These are phyloP conservation scores for Salpingoeca rosetta DNA, from an alignment of 78 protist species.

Conservation along the genomic window DNA sequence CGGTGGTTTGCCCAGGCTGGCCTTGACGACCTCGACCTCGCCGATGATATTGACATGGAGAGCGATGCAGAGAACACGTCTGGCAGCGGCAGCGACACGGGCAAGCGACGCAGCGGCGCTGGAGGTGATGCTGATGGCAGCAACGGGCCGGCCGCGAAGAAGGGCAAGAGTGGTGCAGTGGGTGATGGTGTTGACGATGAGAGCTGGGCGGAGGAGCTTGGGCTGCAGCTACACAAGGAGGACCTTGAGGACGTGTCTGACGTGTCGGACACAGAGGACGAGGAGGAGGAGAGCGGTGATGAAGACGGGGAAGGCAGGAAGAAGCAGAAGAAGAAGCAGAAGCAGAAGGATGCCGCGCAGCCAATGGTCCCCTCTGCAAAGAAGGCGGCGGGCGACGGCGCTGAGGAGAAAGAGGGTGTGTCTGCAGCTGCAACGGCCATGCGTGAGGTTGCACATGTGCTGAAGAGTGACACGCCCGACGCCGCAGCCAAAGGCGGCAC, in stretches of 20 bases:
- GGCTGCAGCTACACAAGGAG: neutral
- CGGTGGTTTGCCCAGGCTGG: constrained; percentile 5
- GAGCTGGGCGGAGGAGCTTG: neutral
- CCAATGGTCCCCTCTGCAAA: neutral
- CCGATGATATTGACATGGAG: neutral
- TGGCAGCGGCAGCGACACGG: neutral
- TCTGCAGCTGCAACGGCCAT: too few species aligned
- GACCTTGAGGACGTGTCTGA: too few species aligned
- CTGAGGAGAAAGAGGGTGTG: neutral
- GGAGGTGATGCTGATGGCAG: neutral
- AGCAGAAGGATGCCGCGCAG: neutral
- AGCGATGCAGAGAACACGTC: neutral
- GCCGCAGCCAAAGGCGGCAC: neutral
- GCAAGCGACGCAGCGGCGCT: neutral
- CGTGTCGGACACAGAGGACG: too few species aligned
- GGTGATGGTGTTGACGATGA: neutral
- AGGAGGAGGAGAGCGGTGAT: too few species aligned
- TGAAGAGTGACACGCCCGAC: too few species aligned
- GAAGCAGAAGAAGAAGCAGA: neutral
- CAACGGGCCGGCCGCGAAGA: neutral
- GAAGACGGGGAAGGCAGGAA: neutral
- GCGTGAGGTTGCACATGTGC: too few species aligned
- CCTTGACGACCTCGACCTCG: constrained; percentile 2
- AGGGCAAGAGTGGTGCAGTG: neutral
- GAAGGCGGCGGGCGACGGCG: neutral